A percentile compares a stretch with the other conserved stretches of the same genome.
Conservation (phyloP, 148 eudicot species). For the Vaccinium myrtillus region DNA sequence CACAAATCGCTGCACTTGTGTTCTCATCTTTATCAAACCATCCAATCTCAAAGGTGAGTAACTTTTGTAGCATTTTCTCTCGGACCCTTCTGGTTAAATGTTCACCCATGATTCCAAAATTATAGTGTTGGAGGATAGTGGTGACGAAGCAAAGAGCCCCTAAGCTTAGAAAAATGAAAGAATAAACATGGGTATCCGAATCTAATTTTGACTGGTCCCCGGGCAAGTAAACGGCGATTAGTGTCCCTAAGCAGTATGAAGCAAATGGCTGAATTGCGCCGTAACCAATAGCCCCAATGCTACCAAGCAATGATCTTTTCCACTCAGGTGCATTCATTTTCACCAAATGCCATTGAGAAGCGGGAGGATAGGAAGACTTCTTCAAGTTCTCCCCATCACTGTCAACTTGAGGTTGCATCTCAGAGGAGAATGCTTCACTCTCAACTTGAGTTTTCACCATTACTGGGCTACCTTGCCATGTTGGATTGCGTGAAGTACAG, state of each 20-base stretch:
- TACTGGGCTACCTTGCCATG: constrained; percentile 32
- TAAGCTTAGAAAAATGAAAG: constrained; percentile 16
- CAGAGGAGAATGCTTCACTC: constrained; percentile 23
- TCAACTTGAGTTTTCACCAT: background rate
- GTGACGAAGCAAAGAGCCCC: constrained; percentile 20
- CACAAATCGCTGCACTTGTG: constrained; percentile 31
- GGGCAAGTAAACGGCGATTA: constrained; percentile 26
- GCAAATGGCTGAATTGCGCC: constrained; percentile 26
- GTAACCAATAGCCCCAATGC: constrained; percentile 23
- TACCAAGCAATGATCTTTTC: constrained; percentile 31
- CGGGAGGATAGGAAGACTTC: background rate
- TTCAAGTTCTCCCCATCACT: constrained; percentile 22
- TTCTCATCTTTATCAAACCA: constrained; percentile 38
- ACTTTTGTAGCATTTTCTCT: constrained; percentile 27
- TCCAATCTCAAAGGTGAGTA: constrained; percentile 35
- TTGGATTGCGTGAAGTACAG: constrained; percentile 13
- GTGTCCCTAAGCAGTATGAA: constrained; percentile 29
- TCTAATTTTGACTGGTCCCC: constrained; percentile 17
- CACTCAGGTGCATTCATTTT: constrained; percentile 39
- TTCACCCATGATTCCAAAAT: constrained; percentile 39
- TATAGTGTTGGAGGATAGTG: constrained; percentile 32
- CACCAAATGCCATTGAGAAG: constrained; percentile 35
- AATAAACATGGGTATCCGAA: constrained; percentile 20
- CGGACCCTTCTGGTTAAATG: constrained; percentile 29
- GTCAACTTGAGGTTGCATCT: constrained; percentile 21